Conservation (phyloP, 257 asterid genomes). For the Jasminum sambac region DNA sequence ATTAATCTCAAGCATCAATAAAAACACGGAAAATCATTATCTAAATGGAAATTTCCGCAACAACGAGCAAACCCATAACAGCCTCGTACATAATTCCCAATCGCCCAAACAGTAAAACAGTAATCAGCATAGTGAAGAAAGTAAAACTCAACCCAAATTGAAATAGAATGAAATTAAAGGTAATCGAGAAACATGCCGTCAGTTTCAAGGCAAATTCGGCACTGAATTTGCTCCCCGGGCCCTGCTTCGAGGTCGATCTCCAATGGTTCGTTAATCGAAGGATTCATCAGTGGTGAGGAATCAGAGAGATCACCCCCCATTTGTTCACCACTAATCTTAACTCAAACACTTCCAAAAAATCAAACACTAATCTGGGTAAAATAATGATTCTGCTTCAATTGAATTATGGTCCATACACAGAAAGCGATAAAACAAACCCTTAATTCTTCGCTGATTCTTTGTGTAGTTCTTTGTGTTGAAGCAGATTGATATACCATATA, state of each 20-base stretch:
- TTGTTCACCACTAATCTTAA: neutral
- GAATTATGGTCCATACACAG: neutral
- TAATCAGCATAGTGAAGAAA: constrained; percentile 8
- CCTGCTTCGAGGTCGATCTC: constrained; percentile 98
- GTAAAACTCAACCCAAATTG: constrained; percentile 4
- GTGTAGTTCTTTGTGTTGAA: neutral
- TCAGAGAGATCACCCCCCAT: constrained; percentile 65
- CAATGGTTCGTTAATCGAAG: constrained; percentile 58
- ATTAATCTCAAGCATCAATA: neutral
- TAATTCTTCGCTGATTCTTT: neutral
- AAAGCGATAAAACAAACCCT: neutral
- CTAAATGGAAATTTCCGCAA: constrained; percentile 13
- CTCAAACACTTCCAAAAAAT: neutral
- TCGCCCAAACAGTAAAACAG: constrained; percentile 1
- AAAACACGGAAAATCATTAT: neutral
- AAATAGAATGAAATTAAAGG: neutral
- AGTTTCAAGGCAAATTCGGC: constrained; percentile 96
- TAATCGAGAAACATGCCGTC: constrained; percentile 52
- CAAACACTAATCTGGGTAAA: neutral
- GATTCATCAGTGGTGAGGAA: constrained; percentile 72
- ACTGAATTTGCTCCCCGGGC: constrained; percentile 93
- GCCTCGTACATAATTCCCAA: constrained; percentile 14
- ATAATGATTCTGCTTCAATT: neutral
- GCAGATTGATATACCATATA: neutral
- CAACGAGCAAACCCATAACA: constrained; percentile 14